Conservation (phyloP, 345 rosid genomes). For the Gossypium mustelinum region DNA sequence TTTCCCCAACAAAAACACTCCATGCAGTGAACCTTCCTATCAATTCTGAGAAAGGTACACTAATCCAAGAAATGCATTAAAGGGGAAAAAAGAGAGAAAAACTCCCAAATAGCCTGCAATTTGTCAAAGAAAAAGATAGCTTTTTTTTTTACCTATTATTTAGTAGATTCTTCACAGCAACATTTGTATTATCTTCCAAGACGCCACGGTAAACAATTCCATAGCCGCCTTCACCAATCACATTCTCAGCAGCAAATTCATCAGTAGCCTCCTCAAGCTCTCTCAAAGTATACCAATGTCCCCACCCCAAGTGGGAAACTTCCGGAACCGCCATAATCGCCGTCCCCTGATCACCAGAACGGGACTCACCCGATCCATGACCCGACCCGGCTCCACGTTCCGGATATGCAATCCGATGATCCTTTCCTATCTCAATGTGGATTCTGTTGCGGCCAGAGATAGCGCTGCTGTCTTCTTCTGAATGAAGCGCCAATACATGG, state of each 20-base stretch:
- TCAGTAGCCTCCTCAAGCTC: constrained; percentile 86
- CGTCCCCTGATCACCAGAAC: constrained; percentile 51
- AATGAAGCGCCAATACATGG: constrained; percentile 24
- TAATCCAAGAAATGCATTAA: background rate
- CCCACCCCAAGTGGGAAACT: constrained; percentile 98
- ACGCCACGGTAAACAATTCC: constrained; percentile 89
- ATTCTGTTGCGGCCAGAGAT: constrained; percentile 42
- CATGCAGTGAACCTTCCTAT: background rate
- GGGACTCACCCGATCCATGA: constrained; percentile 46
- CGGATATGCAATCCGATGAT: constrained; percentile 72
- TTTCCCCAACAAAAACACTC: background rate
- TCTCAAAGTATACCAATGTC: constrained; percentile 90
- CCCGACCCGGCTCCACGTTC: constrained; percentile 54
- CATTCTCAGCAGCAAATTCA: constrained; percentile 68
- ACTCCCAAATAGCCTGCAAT: background rate
- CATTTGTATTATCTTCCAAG: constrained; percentile 54
- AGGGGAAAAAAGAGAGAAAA: background rate
- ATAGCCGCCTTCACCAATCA: constrained; percentile 96
- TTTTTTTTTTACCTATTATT: constrained; percentile 55
- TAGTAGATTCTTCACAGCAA: constrained; percentile 86
- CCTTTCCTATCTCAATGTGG: constrained; percentile 85
- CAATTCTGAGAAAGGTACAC: background rate
- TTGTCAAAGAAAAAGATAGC: background rate
- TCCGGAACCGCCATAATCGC: constrained; percentile 62
- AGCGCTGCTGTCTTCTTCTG: constrained; percentile 42